Base-by-base conservation (phyloP, 805 yeast genomes). In the Ogataea chonburiensis region DNA sequence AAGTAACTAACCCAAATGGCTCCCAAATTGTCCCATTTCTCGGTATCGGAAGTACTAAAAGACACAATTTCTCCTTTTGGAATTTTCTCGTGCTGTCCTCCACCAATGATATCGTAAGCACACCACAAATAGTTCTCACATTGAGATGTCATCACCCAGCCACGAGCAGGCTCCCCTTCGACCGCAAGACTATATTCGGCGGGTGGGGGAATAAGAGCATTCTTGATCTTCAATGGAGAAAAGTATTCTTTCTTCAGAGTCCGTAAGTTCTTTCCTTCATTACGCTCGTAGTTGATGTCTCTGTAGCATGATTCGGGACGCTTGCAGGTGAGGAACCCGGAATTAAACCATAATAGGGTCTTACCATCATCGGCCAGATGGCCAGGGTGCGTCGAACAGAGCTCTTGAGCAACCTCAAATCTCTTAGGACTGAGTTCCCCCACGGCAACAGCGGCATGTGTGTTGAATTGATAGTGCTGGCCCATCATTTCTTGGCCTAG, bases 311-410 rank as follows among this genome's bases (percentile, higher is more conserved):
- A 60, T 21, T 64, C 59, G 14, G 63, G 61, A 40, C 70, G 62
- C 46, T 75, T 75, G 58, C 88, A 82, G 32, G 68, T 73, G 31
- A 69, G 64, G 54, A 80, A 70, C 0, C 91, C 91, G 12, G 86
- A 81, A 50, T 82, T 81, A 29, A 81, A 67, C 87, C 88, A 82
- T 3, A 79, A 50, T 31, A 78, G 54, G 0, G 75, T 65, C 27
- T 61, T 66, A 34, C 67, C 58, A 53, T 75, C 80, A 34, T 74
- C 79, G 17, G 66, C 59, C 7, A 78, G 55, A 55, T 78, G 85
- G 3, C 77, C 81, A 0, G 84, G 84, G 51, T 78, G 83, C 19
- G 79, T 75, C 1, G 81, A 68, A 53, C 84, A 77, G 15, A 77
- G 44, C 56, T 75, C 79, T 32, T 61, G 34, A n/a, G 60, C 18